Evolutionary conservation across 2,329 filamentous ascomycete genomes (phyloP).

Genomic region (Ceratocystis papillata): DNA sequence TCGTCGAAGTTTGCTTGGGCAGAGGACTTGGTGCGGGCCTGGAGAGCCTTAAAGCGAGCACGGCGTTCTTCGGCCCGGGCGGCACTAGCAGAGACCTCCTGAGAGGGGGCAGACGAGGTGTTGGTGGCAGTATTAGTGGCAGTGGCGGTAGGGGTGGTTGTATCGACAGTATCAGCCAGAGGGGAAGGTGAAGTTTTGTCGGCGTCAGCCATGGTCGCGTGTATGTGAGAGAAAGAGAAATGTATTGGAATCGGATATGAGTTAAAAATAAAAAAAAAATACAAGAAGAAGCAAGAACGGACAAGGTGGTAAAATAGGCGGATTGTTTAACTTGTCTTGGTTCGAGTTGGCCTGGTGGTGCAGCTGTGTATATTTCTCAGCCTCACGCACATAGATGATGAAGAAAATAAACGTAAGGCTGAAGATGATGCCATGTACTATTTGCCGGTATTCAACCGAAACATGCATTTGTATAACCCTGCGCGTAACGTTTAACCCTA

Average conservation of each 20-base stretch:
- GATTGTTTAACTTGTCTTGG: too few species aligned
- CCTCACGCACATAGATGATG: too few species aligned
- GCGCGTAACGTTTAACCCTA: too few species aligned
- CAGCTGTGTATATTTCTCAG: too few species aligned
- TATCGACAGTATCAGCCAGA: background rate
- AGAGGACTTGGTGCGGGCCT: conserved; percentile 66
- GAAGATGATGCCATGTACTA: too few species aligned
- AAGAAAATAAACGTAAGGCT: too few species aligned
- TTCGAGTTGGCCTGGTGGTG: too few species aligned
- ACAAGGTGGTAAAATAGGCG: too few species aligned
- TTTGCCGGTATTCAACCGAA: too few species aligned
- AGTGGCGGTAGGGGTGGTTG: conserved; percentile 19
- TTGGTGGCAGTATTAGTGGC: conserved; percentile 5
- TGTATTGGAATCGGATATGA: background rate
- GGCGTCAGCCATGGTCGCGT: conserved; percentile 23
- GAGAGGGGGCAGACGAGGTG: conserved; percentile 21
- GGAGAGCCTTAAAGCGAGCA: conserved; percentile 77
- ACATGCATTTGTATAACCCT: too few species aligned
- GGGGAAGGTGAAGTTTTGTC: conserved; percentile 2
- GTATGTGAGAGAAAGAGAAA: background rate
- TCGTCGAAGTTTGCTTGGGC: conserved; percentile 69
- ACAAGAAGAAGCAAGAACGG: background rate
- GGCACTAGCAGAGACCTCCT: conserved; percentile 28
- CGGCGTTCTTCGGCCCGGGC: conserved; percentile 53
- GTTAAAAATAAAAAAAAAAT: too few species aligned